Evolutionary conservation across 2,329 filamentous ascomycete species (phyloP), one percentile per base, ranked within the genome.

Genomic region (Phialocephala sp.): DNA sequence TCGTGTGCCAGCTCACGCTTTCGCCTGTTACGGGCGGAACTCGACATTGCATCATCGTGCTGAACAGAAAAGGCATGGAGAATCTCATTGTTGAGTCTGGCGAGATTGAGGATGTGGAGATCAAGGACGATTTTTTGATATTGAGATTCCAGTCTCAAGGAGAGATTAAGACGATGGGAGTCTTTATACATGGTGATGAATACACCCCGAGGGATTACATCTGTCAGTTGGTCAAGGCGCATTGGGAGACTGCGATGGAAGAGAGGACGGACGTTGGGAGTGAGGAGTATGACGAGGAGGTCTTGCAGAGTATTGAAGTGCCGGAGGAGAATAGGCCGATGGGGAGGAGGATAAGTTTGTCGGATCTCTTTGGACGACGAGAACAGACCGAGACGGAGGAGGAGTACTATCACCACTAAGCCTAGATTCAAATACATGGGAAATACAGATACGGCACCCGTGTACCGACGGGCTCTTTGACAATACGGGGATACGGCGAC

Each of bases 11-110:
- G 69, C 84, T 87, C 75, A 77, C 79, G 47, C 68, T 72, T 22
- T 74, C 66, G 70, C 74, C 63, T 71, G 83, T 79, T 68, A 80
- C 57, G 43, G 72, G 39, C 65, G 78, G 68, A 81, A 72, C 72
- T 76, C 66, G 72, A 43, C 72, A 82, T 24, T 87, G 87, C 79
- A 85, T 92, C 18, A 91, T 93, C 72, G 83, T 94, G 8, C 82
- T 94, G 68, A 94, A 92, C 78, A 84, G 91, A 54, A 85, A 88
- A 47, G 87, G 88, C 0, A 79, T 93, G 59, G 85, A 90, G 60
- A 94, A 94, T 73, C 84, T 93, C 62, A 82, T 89, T 47, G 80
- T 92, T 14, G 86, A 89, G 66, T 80, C 93, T n/a, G 82, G 82
- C 12, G 81, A 83, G 18, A 84, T 89, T 39, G 81, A 79, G 47